Conservation (phyloP, 1,284 basidiomycete genomes). For the Chalciporus sp. region DNA sequence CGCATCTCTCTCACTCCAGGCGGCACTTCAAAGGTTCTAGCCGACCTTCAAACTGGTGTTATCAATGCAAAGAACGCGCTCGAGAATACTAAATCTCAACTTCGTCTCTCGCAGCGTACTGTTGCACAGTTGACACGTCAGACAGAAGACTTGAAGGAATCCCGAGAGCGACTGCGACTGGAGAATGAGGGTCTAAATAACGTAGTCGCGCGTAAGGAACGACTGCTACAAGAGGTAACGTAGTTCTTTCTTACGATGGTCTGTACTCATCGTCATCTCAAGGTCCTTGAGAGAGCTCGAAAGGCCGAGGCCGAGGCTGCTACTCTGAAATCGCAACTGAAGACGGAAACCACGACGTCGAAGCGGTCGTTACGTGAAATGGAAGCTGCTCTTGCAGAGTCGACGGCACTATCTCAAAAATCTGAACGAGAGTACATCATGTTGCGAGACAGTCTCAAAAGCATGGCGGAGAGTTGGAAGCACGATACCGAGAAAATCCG, state of each 20-base stretch:
- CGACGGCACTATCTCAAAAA: conserved; percentile 74
- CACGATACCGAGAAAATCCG: conserved; percentile 63
- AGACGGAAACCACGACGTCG: conserved; percentile 66
- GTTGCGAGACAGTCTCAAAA: conserved; percentile 71
- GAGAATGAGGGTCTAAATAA: conserved; percentile 87
- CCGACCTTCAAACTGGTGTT: conserved; percentile 82
- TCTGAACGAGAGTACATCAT: conserved; percentile 78
- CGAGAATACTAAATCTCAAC: conserved; percentile 80
- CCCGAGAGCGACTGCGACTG: conserved; percentile 73
- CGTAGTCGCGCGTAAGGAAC: conserved; percentile 83
- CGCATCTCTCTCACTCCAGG: conserved; percentile 69
- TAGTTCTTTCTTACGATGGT: conserved; percentile 1
- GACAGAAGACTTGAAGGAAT: conserved; percentile 85
- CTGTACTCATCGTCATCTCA: conserved; percentile 3
- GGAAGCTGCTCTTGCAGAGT: conserved; percentile 70
- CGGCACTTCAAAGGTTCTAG: conserved; percentile 80
- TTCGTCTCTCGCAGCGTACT: conserved; percentile 74
- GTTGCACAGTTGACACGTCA: conserved; percentile 80
- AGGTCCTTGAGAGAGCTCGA: conserved; percentile 80
- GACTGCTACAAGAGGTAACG: conserved; percentile 76
- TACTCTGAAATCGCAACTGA: conserved; percentile 66
- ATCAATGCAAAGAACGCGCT: conserved; percentile 76
- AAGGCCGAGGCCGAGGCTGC: conserved; percentile 78
- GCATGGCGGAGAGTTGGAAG: conserved; percentile 69
- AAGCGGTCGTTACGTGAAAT: conserved; percentile 79